Percentiles rank a stretch among this genome's conserved stretches.
Evolutionary conservation across 345 rosid genomes (phyloP).

Genomic region (Hevea brasiliensis): DNA sequence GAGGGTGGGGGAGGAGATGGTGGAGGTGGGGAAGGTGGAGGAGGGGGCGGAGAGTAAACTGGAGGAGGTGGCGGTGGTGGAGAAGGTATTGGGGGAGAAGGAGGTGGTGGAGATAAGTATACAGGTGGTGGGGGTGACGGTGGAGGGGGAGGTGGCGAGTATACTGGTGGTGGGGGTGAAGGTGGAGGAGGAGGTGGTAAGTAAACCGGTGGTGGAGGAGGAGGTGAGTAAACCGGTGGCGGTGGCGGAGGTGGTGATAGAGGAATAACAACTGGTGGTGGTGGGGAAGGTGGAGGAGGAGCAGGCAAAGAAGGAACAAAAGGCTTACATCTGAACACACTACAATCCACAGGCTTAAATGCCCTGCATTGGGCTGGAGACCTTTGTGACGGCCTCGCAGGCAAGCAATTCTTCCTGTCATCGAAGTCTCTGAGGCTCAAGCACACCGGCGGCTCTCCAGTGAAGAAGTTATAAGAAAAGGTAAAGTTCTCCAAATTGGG

Average conservation of each 20-base stretch:
- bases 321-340: slow-evolving; percentile 59
- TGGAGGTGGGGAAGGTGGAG: slow-evolving; percentile 39
- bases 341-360: slow-evolving; percentile 65
- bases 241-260: slow-evolving; percentile 34
- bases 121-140: slow-evolving; percentile 27
- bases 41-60: slow-evolving; percentile 15
- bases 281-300: slow-evolving; percentile 56
- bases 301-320: slow-evolving; percentile 60
- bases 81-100: background rate
- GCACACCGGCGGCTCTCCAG: slow-evolving; percentile 29
- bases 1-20: slow-evolving; percentile 32
- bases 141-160: slow-evolving; percentile 23
- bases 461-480: slow-evolving; percentile 25
- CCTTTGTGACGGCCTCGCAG: slow-evolving; percentile 14
- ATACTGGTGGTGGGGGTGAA: slow-evolving; percentile 39
- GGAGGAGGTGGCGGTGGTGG: slow-evolving; percentile 38
- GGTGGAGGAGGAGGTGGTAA: slow-evolving; percentile 26
- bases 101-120: too few species aligned
- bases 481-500: slow-evolving; percentile 32
- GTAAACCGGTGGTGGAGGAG: slow-evolving; percentile 46
- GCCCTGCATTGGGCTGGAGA: slow-evolving; percentile 52
- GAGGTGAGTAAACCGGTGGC: background rate
- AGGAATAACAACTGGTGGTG: background rate
- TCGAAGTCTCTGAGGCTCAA: slow-evolving; percentile 15
- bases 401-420: slow-evolving; percentile 23